Evolutionary conservation across 2,329 filamentous ascomycete genomes (phyloP), one percentile per base, ranked within the genome.

Genomic region (Aspergillus amoenus): DNA sequence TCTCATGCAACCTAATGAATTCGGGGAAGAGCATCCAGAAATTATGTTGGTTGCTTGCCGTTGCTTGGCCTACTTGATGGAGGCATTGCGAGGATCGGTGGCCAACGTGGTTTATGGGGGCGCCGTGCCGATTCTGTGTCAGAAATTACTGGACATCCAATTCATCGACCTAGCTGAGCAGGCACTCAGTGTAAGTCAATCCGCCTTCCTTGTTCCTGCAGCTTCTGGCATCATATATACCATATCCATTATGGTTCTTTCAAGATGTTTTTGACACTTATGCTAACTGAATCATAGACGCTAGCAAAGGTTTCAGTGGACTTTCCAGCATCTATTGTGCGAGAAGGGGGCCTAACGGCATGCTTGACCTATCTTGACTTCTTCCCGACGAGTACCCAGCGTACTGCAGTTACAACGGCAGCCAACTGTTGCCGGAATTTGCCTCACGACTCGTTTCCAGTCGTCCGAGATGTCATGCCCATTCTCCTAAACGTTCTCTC

Each of bases 391-490:
- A 94, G 93, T 73, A 97, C 94, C 2, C 94, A 99, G 75, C 86
- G 94, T 63, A 97, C 93, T 13, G 94, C 94, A 6, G 94, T 99
- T 7, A 97, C 93, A 3, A 99, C 93, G 12, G 94, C 95, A 9
- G 95, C 94, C 55, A 99, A 99, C 70, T 99, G 94, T 78, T 99
- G 95, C 73, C 90, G 94, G 61, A 97, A 97, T 70, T 94, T 99
- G 17, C 91, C 93, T 1, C 89, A 93, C 66, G 94, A 97, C 68
- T 95, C 91, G 0, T 99, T 99, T 70, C 81, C 87, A 1, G 93
- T 95, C 9, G 90, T 99, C 48, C 86, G 88, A 69, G 93, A 97
- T 74, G 94, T 97, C 42, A 99, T 99, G 94, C 93, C 93, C 6
- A 97, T 91, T 24, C 82, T 99, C 32, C 85, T 96, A 57, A 91